phyloP scores from a whole-genome alignment of 768 basidiomycete species.

The Kwoniella botswanensis region DNA sequence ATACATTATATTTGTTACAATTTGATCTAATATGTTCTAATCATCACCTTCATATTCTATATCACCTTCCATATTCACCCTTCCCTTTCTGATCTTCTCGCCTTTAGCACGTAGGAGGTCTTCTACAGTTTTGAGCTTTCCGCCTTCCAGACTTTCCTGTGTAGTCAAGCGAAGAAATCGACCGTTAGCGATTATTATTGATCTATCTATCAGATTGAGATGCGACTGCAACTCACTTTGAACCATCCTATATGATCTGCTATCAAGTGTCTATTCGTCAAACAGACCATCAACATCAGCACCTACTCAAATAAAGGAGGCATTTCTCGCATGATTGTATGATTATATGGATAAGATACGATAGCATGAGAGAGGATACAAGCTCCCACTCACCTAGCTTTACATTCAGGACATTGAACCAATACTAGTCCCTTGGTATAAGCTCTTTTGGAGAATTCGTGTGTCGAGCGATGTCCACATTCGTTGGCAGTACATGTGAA shows the following conservation, averaged over 20 bases:
- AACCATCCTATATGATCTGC: conserved; percentile 59
- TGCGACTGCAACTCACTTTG: conserved; percentile 39
- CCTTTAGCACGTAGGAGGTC: conserved; percentile 78
- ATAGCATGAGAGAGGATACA: conserved; percentile 1
- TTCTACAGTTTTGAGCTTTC: conserved; percentile 78
- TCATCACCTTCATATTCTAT: conserved; percentile 39
- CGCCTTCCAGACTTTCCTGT: conserved; percentile 52
- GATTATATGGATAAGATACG: background rate
- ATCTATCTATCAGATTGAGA: background rate
- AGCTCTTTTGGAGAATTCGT: conserved; percentile 80
- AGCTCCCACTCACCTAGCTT: conserved; percentile 69
- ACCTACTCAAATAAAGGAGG: no score
- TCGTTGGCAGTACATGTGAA: conserved; percentile 55
- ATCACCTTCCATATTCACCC: conserved; percentile 47
- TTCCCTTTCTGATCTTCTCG: conserved; percentile 66
- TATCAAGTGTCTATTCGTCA: conserved; percentile 51
- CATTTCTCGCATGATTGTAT: no score
- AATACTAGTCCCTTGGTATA: conserved; percentile 90
- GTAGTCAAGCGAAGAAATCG: background rate
- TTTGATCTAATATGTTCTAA: background rate
- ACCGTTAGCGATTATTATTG: background rate
- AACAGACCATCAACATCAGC: background rate
- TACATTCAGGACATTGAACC: conserved; percentile 87
- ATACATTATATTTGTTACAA: background rate
- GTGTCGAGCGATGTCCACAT: conserved; percentile 80